Evolutionary conservation across 2,329 filamentous ascomycete species (phyloP).

Genomic region (Nectriaceae sp.): DNA sequence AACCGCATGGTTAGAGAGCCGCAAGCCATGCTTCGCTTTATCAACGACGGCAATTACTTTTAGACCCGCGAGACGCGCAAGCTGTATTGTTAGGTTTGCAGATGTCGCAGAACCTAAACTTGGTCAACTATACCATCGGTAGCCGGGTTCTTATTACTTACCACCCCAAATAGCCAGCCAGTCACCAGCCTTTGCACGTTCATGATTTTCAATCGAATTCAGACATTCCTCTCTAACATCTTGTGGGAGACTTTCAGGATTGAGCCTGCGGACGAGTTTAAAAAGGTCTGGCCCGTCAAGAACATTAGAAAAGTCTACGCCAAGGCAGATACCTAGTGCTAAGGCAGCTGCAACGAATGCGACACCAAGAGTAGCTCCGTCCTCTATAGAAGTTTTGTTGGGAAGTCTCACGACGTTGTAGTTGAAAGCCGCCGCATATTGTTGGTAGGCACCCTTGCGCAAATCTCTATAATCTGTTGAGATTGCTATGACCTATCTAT

Average conservation of each 20-base stretch:
- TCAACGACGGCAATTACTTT: constrained; percentile 66
- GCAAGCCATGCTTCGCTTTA: constrained; percentile 61
- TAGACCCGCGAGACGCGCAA: constrained; percentile 65
- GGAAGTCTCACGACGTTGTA: constrained; percentile 66
- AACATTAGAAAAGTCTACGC: constrained; percentile 57
- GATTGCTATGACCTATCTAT: constrained; percentile 50
- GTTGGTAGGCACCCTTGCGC: constrained; percentile 68
- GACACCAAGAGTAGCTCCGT: constrained; percentile 64
- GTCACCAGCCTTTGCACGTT: constrained; percentile 59
- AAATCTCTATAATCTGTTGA: constrained; percentile 72
- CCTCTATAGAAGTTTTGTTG: constrained; percentile 46
- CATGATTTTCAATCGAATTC: constrained; percentile 46
- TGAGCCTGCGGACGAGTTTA: constrained; percentile 45
- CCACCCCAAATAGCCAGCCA: constrained; percentile 74
- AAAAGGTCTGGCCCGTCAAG: constrained; percentile 59
- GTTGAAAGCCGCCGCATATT: constrained; percentile 64
- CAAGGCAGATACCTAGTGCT: constrained; percentile 66
- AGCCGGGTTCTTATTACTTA: too few species aligned
- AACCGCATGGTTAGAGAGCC: constrained; percentile 45
- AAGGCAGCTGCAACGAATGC: constrained; percentile 68
- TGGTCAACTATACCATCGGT: background rate
- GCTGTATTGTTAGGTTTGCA: constrained; percentile 64
- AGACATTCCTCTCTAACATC: constrained; percentile 66
- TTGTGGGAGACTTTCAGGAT: constrained; percentile 48
- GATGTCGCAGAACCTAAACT: constrained; percentile 63